These are phyloP conservation scores for Chytriomyces sp. DNA, from an alignment of 192 early-diverging fungal genomes.

Conservation along the genomic window DNA sequence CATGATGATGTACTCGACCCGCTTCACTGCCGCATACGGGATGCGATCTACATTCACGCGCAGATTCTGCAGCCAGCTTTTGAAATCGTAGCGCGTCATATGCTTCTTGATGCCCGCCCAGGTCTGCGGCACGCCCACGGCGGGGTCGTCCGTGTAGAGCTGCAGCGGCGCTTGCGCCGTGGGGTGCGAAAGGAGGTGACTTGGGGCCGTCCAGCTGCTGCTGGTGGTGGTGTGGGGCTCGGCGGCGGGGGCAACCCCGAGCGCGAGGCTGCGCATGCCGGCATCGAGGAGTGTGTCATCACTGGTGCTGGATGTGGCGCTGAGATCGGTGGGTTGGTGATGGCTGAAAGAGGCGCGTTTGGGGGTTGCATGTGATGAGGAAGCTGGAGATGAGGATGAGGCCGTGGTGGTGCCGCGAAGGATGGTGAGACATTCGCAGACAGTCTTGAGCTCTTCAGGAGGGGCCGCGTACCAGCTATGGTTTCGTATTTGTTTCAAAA, in stretches of 20 bases:
- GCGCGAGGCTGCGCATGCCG: neutral
- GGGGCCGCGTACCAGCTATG: conserved; percentile 50
- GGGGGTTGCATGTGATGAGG: neutral
- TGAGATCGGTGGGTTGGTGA: neutral
- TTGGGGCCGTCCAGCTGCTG: neutral
- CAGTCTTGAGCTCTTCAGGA: conserved; percentile 50
- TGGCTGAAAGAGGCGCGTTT: neutral
- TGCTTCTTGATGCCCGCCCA: conserved; percentile 50
- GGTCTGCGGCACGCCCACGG: conserved; percentile 11
- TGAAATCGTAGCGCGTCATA: conserved; percentile 52
- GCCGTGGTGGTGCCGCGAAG: conserved; percentile 31
- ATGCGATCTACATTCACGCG: conserved; percentile 43
- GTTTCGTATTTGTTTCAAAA: too few species aligned
- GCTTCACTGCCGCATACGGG: conserved; percentile 32
- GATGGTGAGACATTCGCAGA: conserved; percentile 57
- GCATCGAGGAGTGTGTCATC: neutral
- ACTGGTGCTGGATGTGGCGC: neutral
- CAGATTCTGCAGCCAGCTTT: conserved; percentile 50
- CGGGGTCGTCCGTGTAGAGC: neutral
- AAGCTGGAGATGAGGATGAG: neutral
- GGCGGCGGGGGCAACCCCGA: neutral
- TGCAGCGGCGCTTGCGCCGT: neutral
- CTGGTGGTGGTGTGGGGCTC: neutral
- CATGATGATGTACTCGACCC: conserved; percentile 57
- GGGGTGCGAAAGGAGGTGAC: neutral